Percentiles rank a stretch among this genome's conserved stretches.
Evolutionary conservation across 495 filamentous ascomycete species (phyloP).

Genomic region (Lindgomyces ingoldianus): DNA sequence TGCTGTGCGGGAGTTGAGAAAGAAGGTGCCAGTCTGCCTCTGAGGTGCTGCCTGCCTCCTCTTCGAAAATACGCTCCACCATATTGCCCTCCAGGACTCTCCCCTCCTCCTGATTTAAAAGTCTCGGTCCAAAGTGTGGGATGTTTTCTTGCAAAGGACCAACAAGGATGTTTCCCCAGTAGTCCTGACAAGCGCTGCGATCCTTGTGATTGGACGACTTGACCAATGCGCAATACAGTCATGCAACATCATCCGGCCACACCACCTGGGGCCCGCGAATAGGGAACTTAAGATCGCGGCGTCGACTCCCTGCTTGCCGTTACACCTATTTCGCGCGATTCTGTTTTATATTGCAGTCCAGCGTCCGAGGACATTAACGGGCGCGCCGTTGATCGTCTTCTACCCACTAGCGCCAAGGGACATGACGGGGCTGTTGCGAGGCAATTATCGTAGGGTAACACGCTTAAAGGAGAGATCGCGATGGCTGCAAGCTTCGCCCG

Average conservation of each 20-base stretch:
- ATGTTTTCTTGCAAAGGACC: neutral
- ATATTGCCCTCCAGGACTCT: neutral
- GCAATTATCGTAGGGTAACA: constrained; percentile 26
- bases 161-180: neutral
- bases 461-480: neutral
- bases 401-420: too few species aligned
- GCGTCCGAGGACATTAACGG: neutral
- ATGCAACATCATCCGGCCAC: constrained; percentile 9
- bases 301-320: too few species aligned
- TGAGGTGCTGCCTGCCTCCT: constrained; percentile 11
- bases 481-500: too few species aligned
- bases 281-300: constrained; percentile 9
- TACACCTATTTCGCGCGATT: constrained; percentile 11
- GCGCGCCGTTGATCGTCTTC: constrained; percentile 24
- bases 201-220: constrained; percentile 2
- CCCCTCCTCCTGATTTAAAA: neutral
- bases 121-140: constrained; percentile 14
- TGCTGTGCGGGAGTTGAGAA: neutral
- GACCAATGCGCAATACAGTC: constrained; percentile 8
- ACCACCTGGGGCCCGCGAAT: constrained; percentile 23
- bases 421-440: neutral
- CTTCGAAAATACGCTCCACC: neutral
- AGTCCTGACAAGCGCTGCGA: constrained; percentile 4
- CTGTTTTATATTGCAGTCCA: neutral
- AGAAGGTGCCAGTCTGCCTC: neutral